Evolutionary conservation across 352 stramenopile genomes (phyloP).

Genomic region (Pythium oligandrum): DNA sequence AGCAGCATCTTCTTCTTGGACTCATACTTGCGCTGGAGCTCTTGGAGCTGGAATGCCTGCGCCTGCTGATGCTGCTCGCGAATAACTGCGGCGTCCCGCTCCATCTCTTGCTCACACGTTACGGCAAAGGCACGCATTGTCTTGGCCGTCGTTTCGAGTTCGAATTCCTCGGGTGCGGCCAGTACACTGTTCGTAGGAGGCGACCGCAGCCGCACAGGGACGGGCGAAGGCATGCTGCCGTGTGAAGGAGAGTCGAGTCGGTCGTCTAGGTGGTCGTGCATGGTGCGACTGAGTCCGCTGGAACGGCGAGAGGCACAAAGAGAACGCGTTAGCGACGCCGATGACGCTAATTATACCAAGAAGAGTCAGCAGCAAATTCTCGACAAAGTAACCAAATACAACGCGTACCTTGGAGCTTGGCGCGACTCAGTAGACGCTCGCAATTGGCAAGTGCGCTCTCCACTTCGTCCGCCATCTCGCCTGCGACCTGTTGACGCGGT

Average conservation of each 20-base stretch:
- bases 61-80: conserved; percentile 28
- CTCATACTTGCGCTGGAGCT: conserved; percentile 58
- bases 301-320: neutral
- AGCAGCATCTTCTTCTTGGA: conserved; percentile 57
- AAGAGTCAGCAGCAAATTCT: neutral
- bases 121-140: conserved; percentile 30
- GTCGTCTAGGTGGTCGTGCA: neutral
- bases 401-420: conserved; percentile 13
- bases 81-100: conserved; percentile 23
- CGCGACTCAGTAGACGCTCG: conserved; percentile 37
- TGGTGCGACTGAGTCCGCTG: neutral
- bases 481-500: conserved; percentile 18
- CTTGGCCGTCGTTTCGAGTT: conserved; percentile 18
- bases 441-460: conserved; percentile 48
- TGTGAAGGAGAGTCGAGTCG: neutral
- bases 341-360: conserved; percentile 8
- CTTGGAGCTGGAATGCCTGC: conserved; percentile 33
- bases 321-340: conserved; percentile 10
- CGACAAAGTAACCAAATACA: neutral
- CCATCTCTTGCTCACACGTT: conserved; percentile 33
- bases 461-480: conserved; percentile 45
- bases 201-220: too few relatives aligned
- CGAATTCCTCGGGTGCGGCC: too few relatives aligned
- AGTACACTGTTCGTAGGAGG: too few relatives aligned
- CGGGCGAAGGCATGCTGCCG: too few relatives aligned